These are phyloP conservation scores for Clonostachys solani DNA, from an alignment of 2,329 filamentous ascomycete species.

Conservation along the genomic window DNA sequence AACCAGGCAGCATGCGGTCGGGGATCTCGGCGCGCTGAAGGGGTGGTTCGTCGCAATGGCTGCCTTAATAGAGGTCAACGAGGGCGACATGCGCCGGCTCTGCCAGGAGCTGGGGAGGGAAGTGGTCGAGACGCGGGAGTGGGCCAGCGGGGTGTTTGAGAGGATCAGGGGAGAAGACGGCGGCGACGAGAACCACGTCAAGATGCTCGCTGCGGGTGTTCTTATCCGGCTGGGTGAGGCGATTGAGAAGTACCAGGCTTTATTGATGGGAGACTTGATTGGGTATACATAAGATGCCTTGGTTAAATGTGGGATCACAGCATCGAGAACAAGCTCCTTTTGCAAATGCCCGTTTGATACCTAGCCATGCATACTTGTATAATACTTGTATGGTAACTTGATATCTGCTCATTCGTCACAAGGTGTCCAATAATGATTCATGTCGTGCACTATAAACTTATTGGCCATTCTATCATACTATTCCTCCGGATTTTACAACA, in stretches of 20 bases:
- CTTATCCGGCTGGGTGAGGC: slow-evolving; percentile 76
- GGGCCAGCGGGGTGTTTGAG: slow-evolving; percentile 76
- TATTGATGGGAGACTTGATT: slow-evolving; percentile 69
- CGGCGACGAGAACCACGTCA: slow-evolving; percentile 72
- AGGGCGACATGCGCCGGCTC: slow-evolving; percentile 63
- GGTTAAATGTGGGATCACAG: too few relatives aligned
- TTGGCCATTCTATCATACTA: too few relatives aligned
- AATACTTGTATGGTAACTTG: too few relatives aligned
- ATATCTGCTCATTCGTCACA: too few relatives aligned
- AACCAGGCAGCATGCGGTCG: slow-evolving; percentile 55
- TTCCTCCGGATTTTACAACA: too few relatives aligned
- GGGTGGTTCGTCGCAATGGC: slow-evolving; percentile 77
- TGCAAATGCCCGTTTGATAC: too few relatives aligned
- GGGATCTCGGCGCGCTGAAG: slow-evolving; percentile 64
- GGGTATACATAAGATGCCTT: slow-evolving; percentile 15
- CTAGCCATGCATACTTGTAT: too few relatives aligned
- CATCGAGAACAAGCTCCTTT: too few relatives aligned
- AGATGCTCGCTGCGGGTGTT: slow-evolving; percentile 73
- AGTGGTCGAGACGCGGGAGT: slow-evolving; percentile 81
- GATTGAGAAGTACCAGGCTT: slow-evolving; percentile 73
- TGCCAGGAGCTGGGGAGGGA: slow-evolving; percentile 72
- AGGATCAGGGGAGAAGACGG: slow-evolving; percentile 44
- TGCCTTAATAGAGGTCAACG: slow-evolving; percentile 78
- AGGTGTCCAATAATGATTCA: too few relatives aligned
- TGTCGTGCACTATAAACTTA: too few relatives aligned